Evolutionary conservation across 2,329 filamentous ascomycete species (phyloP), one percentile per base, ranked within the genome.

Genomic region (Fusarium robinianum): DNA sequence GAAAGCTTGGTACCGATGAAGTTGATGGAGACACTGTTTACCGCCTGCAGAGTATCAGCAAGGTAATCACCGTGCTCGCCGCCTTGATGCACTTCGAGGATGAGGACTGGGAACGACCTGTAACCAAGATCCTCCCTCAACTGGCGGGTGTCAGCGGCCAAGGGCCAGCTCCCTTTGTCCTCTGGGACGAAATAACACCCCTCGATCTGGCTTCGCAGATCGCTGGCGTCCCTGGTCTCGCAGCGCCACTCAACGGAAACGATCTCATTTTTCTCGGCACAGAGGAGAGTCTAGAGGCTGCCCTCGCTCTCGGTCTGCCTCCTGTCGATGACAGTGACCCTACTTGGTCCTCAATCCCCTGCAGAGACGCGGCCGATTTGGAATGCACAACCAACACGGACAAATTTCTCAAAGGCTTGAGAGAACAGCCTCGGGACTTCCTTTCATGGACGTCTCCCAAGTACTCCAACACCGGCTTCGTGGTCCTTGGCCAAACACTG

Each of bases 1-100:
- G 44, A 9, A 18, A 40, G 7, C 37, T 19, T 18, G 41, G 54
- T 30, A 36, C 42, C 8, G 17, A 40, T 7, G 58, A 54, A 3
- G 62, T 75, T 3, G 63, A 70, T 23, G 61, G 62, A 7, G 57
- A 74, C 41, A 72, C 68, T 0, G 61, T 74, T 2, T 74, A 71
- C 48, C 68, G 72, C 8, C 60, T 72, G 12, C 71, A 65, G 1
- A 73, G 70, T 34, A 37, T 69, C 21, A 71, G 70, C 2, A 74
- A 74, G 43, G 39, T 73, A 11, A 68, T 67, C 51, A 71, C 71
- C 0, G 63, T 71, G 14, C 61, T 68, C 18, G 22, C 65, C 0
- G 60, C 68, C 8, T 47, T 72, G 12, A 55, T 54, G 59, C 5
- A 59, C 8, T 26, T 34, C 23, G 19, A 29, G n/a, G 16, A 25